Percentiles rank a stretch among this genome's conserved stretches.
Conservation (phyloP, 805 yeast genomes). For the Helenozyma rhizophorensis region DNA sequence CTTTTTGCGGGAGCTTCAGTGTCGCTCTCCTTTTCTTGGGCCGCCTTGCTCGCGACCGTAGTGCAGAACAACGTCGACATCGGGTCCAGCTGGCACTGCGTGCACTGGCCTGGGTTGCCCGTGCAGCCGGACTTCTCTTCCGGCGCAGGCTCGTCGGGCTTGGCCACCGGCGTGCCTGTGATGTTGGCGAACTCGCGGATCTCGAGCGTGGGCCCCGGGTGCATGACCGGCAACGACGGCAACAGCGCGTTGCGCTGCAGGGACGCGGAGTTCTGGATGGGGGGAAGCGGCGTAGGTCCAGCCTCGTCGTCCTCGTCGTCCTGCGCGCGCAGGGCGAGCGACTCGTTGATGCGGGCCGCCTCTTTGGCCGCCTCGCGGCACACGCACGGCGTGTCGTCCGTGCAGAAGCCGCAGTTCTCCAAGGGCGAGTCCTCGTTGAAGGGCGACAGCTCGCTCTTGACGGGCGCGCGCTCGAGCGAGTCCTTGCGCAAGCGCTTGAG, state of each 20-base stretch:
- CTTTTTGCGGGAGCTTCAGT: neutral
- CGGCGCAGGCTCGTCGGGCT: conserved; percentile 1
- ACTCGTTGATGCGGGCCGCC: conserved; percentile 35
- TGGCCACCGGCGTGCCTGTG: conserved; percentile 34
- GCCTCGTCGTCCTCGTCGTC: conserved; percentile 28
- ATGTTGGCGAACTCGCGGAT: conserved; percentile 41
- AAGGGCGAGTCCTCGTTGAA: conserved; percentile 47
- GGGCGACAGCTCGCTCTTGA: conserved; percentile 3
- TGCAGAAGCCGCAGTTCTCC: conserved; percentile 90
- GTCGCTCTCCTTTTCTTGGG: conserved; percentile 13
- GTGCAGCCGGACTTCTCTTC: conserved; percentile 51
- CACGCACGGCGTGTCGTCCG: conserved; percentile 88
- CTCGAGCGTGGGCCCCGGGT: conserved; percentile 61
- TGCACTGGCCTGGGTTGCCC: conserved; percentile 85
- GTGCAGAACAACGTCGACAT: conserved; percentile 86
- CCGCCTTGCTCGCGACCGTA: conserved; percentile 61
- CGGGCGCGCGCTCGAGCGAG: neutral
- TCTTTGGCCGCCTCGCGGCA: conserved; percentile 74
- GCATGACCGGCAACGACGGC: conserved; percentile 56
- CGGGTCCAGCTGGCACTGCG: conserved; percentile 80
- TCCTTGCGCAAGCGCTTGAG: conserved; percentile 26
- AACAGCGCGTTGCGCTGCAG: conserved; percentile 26
- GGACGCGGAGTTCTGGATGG: conserved; percentile 27
- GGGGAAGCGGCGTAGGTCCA: conserved; percentile 37
- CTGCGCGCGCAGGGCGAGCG: conserved; percentile 18